Evolutionary conservation across 352 stramenopile genomes (phyloP).

Genomic region (Pythium plurisporium): DNA sequence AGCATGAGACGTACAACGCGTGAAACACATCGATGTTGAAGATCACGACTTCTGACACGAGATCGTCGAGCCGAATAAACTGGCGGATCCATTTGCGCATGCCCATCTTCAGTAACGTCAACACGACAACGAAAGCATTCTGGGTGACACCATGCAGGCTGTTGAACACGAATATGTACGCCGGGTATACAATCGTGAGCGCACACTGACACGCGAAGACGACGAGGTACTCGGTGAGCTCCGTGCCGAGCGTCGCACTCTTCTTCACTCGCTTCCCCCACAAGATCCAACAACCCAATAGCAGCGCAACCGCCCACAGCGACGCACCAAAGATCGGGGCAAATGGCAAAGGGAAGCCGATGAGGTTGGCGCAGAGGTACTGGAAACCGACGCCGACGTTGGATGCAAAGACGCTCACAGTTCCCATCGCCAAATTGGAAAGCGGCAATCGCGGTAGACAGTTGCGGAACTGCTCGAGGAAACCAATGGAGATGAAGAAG

Average conservation of each 20-base stretch:
- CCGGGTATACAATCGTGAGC: constrained; percentile 11
- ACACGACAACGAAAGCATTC: constrained; percentile 13
- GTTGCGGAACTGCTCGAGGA: constrained; percentile 31
- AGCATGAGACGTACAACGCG: constrained; percentile 19
- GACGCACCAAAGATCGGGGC: constrained; percentile 20
- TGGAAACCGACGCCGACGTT: constrained; percentile 19
- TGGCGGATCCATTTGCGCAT: constrained; percentile 24
- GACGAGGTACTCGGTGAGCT: neutral
- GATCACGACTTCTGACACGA: constrained; percentile 21
- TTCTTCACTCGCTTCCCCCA: too few relatives aligned
- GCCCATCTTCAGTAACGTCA: constrained; percentile 36
- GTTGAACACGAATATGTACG: constrained; percentile 17
- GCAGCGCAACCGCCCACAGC: constrained; percentile 18
- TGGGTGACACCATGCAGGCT: constrained; percentile 1
- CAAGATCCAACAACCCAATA: constrained; percentile 21
- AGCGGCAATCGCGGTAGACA: constrained; percentile 13
- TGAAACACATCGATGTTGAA: constrained; percentile 14
- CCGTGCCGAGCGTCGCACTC: too few relatives aligned
- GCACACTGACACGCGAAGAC: neutral
- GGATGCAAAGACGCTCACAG: constrained; percentile 20
- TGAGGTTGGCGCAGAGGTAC: constrained; percentile 20
- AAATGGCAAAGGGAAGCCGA: constrained; percentile 48
- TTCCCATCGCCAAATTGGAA: constrained; percentile 2
- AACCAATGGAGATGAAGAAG: constrained; percentile 30
- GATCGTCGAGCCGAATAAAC: too few relatives aligned